phyloP scores from a whole-genome alignment of 2,329 filamentous ascomycete species.

The Neoscytalidium dimidiatum region DNA sequence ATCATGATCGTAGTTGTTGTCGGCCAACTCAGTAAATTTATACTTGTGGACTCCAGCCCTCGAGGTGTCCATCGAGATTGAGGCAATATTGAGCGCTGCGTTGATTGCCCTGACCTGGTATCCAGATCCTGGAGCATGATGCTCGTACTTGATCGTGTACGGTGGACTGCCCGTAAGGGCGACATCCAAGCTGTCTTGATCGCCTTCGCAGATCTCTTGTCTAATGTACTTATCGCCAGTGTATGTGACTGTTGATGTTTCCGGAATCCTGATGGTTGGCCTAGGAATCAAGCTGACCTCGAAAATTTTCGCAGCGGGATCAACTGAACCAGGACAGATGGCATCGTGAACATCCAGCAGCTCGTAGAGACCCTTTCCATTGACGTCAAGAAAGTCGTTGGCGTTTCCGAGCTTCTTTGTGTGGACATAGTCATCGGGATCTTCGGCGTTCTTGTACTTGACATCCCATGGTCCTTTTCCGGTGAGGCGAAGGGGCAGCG shows the following conservation, averaged over 20 bases:
- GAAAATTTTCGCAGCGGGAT: constrained; percentile 72
- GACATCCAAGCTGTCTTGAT: constrained; percentile 86
- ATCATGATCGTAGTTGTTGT: constrained; percentile 81
- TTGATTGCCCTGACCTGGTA: constrained; percentile 72
- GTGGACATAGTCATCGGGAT: constrained; percentile 37
- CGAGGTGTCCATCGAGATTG: constrained; percentile 81
- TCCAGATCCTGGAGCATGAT: constrained; percentile 68
- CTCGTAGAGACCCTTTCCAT: constrained; percentile 69
- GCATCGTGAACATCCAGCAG: constrained; percentile 76
- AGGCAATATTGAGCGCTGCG: constrained; percentile 72
- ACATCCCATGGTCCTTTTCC: constrained; percentile 85
- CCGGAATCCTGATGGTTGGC: constrained; percentile 68
- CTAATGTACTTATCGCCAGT: constrained; percentile 65
- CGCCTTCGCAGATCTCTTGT: constrained; percentile 87
- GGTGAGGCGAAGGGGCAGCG: constrained; percentile 79
- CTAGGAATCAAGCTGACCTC: constrained; percentile 83
- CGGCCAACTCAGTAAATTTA: constrained; percentile 77
- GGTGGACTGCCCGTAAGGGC: constrained; percentile 78
- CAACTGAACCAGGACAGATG: constrained; percentile 79
- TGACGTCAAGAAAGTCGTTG: constrained; percentile 70
- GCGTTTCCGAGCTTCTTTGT: constrained; percentile 52
- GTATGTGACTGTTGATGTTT: constrained; percentile 60
- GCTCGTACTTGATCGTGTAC: constrained; percentile 80
- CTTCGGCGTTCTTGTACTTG: constrained; percentile 69
- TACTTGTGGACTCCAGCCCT: constrained; percentile 85